A percentile compares a stretch with the other conserved stretches of the same genome.
Conservation (phyloP, 768 basidiomycete genomes). For the Russula foetens region DNA sequence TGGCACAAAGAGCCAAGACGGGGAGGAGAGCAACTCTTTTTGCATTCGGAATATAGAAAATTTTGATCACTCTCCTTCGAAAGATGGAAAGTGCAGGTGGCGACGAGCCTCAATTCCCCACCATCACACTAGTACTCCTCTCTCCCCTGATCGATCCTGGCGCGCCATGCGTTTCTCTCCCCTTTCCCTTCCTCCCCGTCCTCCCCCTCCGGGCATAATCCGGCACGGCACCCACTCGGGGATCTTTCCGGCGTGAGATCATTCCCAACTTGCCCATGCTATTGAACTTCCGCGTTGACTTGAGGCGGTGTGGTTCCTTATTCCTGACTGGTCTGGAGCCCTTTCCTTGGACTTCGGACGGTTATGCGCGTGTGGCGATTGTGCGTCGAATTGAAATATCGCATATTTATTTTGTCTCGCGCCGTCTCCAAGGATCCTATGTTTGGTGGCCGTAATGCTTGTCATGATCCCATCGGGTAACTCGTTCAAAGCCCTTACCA, state of each 20-base stretch:
- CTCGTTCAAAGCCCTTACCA: background rate
- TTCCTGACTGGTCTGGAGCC: constrained; percentile 1
- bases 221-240: background rate
- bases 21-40: too few relatives aligned
- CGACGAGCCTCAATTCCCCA: background rate
- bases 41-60: background rate
- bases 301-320: background rate
- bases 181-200: too few relatives aligned
- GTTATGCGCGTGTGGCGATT: constrained; percentile 14
- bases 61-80: background rate
- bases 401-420: background rate
- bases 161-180: background rate
- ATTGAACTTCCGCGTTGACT: constrained; percentile 3
- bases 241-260: background rate
- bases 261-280: background rate
- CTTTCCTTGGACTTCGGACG: constrained; percentile 14
- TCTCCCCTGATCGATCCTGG: background rate
- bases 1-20: too few relatives aligned
- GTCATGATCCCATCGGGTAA: background rate
- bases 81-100: constrained; percentile 2
- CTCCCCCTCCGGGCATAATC: background rate
- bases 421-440: constrained; percentile 5
- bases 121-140: too few relatives aligned
- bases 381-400: background rate
- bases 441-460: constrained; percentile 4